Evolutionary conservation across 2,329 filamentous ascomycete genomes (phyloP).

Genomic region (Coniochaeta hoffmannii): DNA sequence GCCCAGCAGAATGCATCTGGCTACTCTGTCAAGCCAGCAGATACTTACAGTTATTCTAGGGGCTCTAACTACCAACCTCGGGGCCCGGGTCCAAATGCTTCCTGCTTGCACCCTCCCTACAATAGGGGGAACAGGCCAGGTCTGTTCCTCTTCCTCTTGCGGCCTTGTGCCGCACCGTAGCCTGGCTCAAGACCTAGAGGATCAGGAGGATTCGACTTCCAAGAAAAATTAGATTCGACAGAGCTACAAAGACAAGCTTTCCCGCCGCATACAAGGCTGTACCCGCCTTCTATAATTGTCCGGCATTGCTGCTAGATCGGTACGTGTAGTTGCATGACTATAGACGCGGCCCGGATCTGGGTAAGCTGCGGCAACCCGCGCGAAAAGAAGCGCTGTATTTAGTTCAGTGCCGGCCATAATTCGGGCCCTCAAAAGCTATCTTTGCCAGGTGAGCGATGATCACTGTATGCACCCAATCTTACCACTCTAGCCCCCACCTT

Average conservation of each 20-base stretch:
- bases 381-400: too few relatives aligned
- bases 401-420: neutral
- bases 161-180: neutral
- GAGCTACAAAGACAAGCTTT: too few relatives aligned
- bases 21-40: neutral
- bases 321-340: neutral
- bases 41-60: neutral
- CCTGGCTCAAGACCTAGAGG: neutral
- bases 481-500: neutral
- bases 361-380: too few relatives aligned
- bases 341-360: neutral
- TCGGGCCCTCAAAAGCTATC: neutral
- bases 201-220: neutral
- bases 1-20: too few relatives aligned
- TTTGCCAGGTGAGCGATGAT: too few relatives aligned
- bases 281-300: neutral
- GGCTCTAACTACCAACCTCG: neutral
- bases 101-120: neutral
- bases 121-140: neutral
- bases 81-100: neutral
- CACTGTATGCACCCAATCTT: neutral
- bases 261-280: neutral
- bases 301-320: neutral
- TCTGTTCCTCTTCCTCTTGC: neutral
- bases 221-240: neutral